Base-by-base conservation (phyloP, 148 eudicot species). In the Vaccinium macrocarpon region DNA sequence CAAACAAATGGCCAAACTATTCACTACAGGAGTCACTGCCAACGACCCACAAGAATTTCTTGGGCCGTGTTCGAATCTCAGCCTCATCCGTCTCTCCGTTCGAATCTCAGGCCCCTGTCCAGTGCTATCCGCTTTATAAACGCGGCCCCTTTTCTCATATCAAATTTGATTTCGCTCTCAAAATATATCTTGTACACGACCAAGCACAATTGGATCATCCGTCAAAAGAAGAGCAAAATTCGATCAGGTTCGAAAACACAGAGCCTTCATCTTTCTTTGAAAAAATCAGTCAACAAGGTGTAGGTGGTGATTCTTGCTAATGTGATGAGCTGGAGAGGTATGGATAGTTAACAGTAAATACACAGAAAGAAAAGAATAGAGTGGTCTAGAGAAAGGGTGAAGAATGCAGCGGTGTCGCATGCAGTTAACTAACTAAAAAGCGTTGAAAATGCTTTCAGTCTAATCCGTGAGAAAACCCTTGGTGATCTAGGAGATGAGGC, bases 51-150 rank as follows among this genome's bases (percentile, higher is more conserved):
- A 86, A 83, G 66, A 89, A 88, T 82, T 96, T 96, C 70, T 89
- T 97, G 0, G 99, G 99, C 79, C 92, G 94, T 12, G 99, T 97
- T 68, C 86, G 91, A 59, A 91, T 97, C 57, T 93, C 98, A 6
- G 98, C 93, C 64, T 84, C 52, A n/a, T 90, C 90, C 8, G 90
- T 97, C 3, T 88, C 97, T 0, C 12, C 16, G 1, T 78, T 90
- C 13, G 93, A 91, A 75, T 51, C 86, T 14, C 90, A 89, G 16
- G 89, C 95, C 8, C 7, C 27, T 9, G 91, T 88, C 8, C 95
- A 92, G 48, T 84, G 96, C 18, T 97, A 93, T 88, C 98, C 99
- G 0, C 94, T 97, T 16, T 97, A 97, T 70, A 97, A 97, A 76
- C 88, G 95, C 55, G 95, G 97, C 5, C 10, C 91, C 61, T 95